Base-by-base conservation (phyloP, 805 yeast species). In the Yamadazyma nakazawae region DNA sequence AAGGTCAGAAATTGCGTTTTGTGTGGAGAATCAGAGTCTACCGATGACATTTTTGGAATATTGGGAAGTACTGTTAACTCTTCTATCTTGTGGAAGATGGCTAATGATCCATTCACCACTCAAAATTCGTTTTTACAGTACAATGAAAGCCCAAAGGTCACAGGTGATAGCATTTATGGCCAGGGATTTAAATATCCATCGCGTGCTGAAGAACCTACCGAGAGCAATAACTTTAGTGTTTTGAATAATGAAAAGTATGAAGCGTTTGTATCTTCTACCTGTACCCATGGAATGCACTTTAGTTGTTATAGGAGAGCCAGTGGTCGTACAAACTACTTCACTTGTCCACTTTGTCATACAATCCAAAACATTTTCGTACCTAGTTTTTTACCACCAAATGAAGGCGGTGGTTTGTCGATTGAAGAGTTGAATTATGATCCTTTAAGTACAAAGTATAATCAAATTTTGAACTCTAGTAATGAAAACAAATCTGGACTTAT, bases 271-370 rank as follows among this genome's bases (percentile, higher is more conserved):
- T 62, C 73, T 4, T 61, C 70, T 2, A 69, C 76, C 12, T 79
- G 84, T 65, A 74, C 78, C 2, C 84, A 79, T 57, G 78, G 76
- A 3, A 70, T 78, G 67, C 84, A 79, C 55, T 66, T 61, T 48
- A 52, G 57, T 30, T 79, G 84, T 54, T 76, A 66, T 50, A 56
- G 63, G 37, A 60, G 66, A 17, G 63, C 55, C 40, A 55, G 57
- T 21, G 53, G 52, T 16, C 48, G 54, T 36, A 28, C 50, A 1
- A 53, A 39, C 56, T 51, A 66, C 34, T 68, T 65, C 45, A 62
- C 69, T 2, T 79, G 84, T 56, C 82, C 83, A 1, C 63, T 79
- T 35, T 79, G 84, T 54, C 74, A 72, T 51, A 66, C 71, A 14
- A 59, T 67, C 21, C 73, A 70, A 51, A 75, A 74, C 54, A 47